Evolutionary conservation across 2,329 filamentous ascomycete species (phyloP).

Genomic region (Diaporthe amygdali): DNA sequence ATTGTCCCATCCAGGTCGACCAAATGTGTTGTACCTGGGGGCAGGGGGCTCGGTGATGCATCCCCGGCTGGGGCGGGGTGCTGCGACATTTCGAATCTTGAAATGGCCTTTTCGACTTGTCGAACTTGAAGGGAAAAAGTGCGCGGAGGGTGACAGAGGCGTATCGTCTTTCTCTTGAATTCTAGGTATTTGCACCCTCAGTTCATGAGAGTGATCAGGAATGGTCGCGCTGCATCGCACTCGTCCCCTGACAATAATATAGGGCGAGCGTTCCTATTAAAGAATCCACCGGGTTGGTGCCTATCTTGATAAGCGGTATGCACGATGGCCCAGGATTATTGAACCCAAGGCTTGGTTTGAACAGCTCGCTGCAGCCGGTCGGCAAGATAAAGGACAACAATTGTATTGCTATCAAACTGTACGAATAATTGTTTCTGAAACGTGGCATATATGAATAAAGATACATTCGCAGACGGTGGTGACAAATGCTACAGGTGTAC

Average conservation of each 20-base stretch:
- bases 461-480: no score
- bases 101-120: neutral
- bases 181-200: neutral
- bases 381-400: neutral
- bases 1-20: constrained; percentile 41
- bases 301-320: neutral
- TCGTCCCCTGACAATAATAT: neutral
- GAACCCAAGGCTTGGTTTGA: neutral
- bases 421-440: no score
- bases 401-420: neutral
- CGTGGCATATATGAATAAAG: no score
- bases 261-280: neutral
- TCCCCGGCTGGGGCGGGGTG: neutral
- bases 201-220: neutral
- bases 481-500: no score
- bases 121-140: neutral
- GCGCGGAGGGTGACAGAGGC: neutral
- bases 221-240: neutral
- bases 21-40: constrained; percentile 45
- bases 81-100: neutral
- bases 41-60: neutral
- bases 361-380: neutral
- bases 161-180: neutral
- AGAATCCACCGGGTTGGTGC: neutral
- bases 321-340: neutral